Conservation (phyloP, 345 rosid species). For the Dipteronia dyeriana region DNA sequence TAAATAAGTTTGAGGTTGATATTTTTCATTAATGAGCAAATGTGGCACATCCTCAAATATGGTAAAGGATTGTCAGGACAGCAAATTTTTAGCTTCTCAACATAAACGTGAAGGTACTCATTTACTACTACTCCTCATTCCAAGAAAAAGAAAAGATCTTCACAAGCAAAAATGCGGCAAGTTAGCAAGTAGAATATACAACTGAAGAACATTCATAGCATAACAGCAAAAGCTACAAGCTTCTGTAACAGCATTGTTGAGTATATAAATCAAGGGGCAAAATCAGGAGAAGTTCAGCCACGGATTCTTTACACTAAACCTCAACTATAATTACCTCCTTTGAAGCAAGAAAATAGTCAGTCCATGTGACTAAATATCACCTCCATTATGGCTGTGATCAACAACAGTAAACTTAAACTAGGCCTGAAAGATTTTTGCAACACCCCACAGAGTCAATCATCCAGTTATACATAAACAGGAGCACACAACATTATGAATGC, state of each 20-base stretch:
- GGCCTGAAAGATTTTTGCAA: neutral
- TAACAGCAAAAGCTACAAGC: neutral
- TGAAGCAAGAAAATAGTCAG: neutral
- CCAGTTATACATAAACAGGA: neutral
- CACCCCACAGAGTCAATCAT: neutral
- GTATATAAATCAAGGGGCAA: neutral
- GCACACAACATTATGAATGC: neutral
- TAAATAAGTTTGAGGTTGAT: neutral
- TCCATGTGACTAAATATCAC: neutral
- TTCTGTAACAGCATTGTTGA: neutral
- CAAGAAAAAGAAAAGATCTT: neutral
- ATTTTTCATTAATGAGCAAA: neutral
- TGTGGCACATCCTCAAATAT: neutral
- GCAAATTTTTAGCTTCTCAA: neutral
- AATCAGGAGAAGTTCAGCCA: neutral
- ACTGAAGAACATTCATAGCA: neutral
- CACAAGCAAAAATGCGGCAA: neutral
- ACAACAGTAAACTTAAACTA: neutral
- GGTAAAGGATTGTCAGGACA: constrained; percentile 8
- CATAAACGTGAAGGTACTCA: neutral
- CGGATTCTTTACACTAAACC: neutral
- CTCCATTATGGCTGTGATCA: neutral
- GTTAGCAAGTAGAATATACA: neutral
- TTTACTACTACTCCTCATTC: neutral
- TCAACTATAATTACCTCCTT: neutral